Base-by-base conservation (phyloP, 352 stramenopile species). In the Globisporangium splendens region DNA sequence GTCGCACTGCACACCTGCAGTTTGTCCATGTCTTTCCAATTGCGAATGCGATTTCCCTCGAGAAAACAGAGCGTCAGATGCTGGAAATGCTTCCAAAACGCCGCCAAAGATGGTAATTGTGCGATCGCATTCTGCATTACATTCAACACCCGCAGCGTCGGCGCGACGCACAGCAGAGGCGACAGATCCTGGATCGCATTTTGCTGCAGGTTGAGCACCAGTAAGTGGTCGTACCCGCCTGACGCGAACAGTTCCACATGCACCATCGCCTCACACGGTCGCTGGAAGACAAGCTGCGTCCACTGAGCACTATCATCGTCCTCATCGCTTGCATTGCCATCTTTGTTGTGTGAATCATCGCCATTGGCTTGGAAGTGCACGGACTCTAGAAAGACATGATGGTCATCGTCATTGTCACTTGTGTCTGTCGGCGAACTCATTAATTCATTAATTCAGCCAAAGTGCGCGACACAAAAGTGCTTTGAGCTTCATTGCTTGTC, bases 141-240 rank as follows among this genome's bases (percentile, higher is more conserved):
- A 31, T 93, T 89, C n/a, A 91, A 62, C 10, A 85, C 63, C 0
- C 72, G 77, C 11, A 91, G 61, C 4, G 79, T 86, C 14, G 46
- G 55, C 7, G 77, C 57, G 10, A 75, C 62, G 7, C 46, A 60
- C n/a, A 62, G 17, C 17, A 93, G 70, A 7, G 83, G 74, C n/a
- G 66, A 50, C 22, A 91, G 46, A 52, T 91, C 76, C 11, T 72
- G 63, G 42, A 91, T 64, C 17, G 66, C 66, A 39, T 89, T 91
- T 56, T 84, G 68, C 48, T 82, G 68, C 17, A 93, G 52, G 33
- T 84, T 86, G 28, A 91, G 65, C 52, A 88, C 65, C 1, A 81
- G 58, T 28, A 93, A 61, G 15, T 73, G 73, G 21, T 88, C 75
- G 56, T 78, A 90, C 8, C 68, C 63, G 15, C 65, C 56, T 6